Conservation (phyloP, 305 asterid species). For the Solanum chacoense region DNA sequence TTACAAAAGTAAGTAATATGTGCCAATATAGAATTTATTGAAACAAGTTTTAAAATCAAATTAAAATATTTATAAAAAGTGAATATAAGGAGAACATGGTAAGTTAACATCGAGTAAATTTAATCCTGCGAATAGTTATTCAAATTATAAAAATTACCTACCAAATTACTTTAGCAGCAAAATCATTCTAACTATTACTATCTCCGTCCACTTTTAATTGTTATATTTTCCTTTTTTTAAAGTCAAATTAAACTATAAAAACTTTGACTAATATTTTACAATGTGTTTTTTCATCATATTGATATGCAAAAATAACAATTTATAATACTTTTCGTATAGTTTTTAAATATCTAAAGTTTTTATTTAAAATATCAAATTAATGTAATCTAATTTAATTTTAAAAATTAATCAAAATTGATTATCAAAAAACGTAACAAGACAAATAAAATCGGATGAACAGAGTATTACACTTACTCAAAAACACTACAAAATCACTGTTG, state of each 20-base stretch:
- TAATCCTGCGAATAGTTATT: neutral
- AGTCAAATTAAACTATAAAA: too few relatives aligned
- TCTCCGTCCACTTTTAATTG: neutral
- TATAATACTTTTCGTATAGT: neutral
- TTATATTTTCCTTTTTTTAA: too few relatives aligned
- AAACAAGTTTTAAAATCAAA: neutral
- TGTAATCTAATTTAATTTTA: too few relatives aligned
- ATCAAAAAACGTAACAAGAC: fast-evolving
- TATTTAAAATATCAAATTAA: too few relatives aligned
- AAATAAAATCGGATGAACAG: too few relatives aligned
- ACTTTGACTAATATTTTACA: too few relatives aligned
- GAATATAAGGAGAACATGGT: neutral
- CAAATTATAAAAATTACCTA: neutral
- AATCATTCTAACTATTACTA: neutral
- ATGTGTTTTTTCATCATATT: neutral
- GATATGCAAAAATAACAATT: neutral
- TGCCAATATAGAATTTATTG: neutral
- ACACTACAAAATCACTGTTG: neutral
- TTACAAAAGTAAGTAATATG: neutral
- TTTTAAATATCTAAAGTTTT: too few relatives aligned
- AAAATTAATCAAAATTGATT: fast-evolving
- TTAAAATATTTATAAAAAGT: neutral
- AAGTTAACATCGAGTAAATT: neutral
- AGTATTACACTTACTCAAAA: neutral
- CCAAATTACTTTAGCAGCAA: neutral